Evolutionary conservation across 2,329 filamentous ascomycete genomes (phyloP), one percentile per base, ranked within the genome.

Genomic region (Verticillium albo-atrum): DNA sequence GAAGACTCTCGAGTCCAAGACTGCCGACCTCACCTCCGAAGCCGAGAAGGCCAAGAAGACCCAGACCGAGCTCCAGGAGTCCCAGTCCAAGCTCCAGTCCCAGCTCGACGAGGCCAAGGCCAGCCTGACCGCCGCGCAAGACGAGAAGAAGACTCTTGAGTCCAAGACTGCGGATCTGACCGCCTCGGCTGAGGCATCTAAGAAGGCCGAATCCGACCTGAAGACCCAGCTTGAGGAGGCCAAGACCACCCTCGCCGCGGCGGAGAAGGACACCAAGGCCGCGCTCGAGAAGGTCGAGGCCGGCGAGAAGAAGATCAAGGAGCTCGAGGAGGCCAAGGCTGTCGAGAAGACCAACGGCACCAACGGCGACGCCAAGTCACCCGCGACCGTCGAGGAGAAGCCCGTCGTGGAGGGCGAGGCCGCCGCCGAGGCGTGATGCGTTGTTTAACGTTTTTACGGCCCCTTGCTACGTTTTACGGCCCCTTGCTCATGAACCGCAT

Each of bases 121-220:
- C 32, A 58, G 37, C 26, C 53, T 61, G 25, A 37, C 54, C 35
- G 26, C 61, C 26, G 58, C 58, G 27, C 27, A 61, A 56, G 25
- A 17, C 12, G 61, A 62, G 57, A 62, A 60, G 60, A 58, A 58
- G 60, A 56, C 53, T 6, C 34, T 55, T 25, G 54, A 59, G 54
- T 20, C 55, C 17, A 34, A 57, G 54, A 35, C 30, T 7, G 54
- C 54, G 32, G 32, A 35, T 12, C 15, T 34, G 7, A 32, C 32
- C 14, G 32, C 56, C 20, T 64, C 64, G 55, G 42, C 67, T 42
- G 67, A 68, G 58, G 23, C 14, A 17, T 28, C 52, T 17, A 54
- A 62, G 55, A 56, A 62, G 35, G 57, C 58, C 17, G 59, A 60
- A 25, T 54, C 58, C 51, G 52, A 30, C 37, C 50, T 57, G 12